phyloP scores from a whole-genome alignment of 345 rosid species.

The Syzygium aromaticum region DNA sequence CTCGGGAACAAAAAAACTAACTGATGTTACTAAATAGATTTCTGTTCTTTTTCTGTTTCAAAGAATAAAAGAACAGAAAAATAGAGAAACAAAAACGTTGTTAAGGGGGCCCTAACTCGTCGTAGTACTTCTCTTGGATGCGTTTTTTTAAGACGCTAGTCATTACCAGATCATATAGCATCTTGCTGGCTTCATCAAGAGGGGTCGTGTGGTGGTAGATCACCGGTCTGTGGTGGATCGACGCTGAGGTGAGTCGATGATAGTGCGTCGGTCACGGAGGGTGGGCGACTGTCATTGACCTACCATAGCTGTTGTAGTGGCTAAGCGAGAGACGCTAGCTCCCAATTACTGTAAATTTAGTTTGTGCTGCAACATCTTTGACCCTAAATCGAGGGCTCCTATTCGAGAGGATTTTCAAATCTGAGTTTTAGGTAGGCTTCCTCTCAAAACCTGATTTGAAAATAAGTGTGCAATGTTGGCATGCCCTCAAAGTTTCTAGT shows the following conservation, averaged over 20 bases:
- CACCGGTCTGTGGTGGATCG: background rate
- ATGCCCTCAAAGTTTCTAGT: background rate
- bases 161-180: background rate
- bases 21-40: too few species aligned
- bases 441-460: background rate
- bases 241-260: background rate
- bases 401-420: background rate
- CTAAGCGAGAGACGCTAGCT: background rate
- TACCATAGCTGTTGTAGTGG: background rate
- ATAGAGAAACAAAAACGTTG: too few species aligned
- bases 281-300: too few species aligned
- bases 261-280: background rate
- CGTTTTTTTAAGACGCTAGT: background rate
- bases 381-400: background rate
- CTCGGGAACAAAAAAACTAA: too few species aligned
- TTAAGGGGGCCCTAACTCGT: too few species aligned
- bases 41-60: too few species aligned
- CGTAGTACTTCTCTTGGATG: background rate
- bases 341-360: background rate
- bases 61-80: too few species aligned
- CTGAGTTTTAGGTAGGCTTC: background rate
- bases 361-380: background rate
- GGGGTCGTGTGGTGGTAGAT: background rate
- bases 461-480: background rate
- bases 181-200: background rate